Base-by-base conservation (phyloP, 345 rosid species). In the Toxicodendron radicans region DNA sequence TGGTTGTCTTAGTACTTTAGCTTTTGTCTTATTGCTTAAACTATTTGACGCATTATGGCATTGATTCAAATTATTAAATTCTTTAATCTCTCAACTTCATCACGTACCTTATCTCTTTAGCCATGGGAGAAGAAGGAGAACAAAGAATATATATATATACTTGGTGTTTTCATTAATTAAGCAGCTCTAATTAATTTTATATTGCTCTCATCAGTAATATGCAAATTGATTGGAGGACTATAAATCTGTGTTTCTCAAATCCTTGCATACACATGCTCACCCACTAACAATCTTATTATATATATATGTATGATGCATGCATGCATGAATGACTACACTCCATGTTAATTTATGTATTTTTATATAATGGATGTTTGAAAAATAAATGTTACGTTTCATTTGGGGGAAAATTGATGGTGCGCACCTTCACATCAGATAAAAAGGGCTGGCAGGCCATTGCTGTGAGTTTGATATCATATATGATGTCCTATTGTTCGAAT, bases 401-500 rank as follows among this genome's bases (percentile, higher is more conserved):
- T 16, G n/a, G 41, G 20, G 70, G 79, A 71, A 57, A 57, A 68
- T 64, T 51, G 53, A 75, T 32, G 59, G 64, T 70, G 76, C 51
- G 68, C 69, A 77, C 79, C 72, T 54, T 78, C 78, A 64, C 82
- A 68, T 74, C 76, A 79, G 33, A 71, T 73, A 66, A 77, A 70
- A 75, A 64, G 54, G 35, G n/a, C 51, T 10, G 24, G 73, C 60
- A 11, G 53, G 70, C 61, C 74, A 54, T 41, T 70, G 67, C 71
- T 76, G 24, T 68, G 70, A 71, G 41, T 46, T 27, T 67, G 45
- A 67, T 27, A 30, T 75, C 48, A 43, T 61, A 67, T 27, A 30
- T 69, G 49, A 43, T 61, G 70, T 70, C 67, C 60, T 14, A 21
- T 56, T 45, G 58, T 53, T 82, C 64, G 16, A 62, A 75, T 78